Evolutionary conservation across 1,139 yeast genomes (phyloP).

Genomic region (Blastobotrys illinoisensis): DNA sequence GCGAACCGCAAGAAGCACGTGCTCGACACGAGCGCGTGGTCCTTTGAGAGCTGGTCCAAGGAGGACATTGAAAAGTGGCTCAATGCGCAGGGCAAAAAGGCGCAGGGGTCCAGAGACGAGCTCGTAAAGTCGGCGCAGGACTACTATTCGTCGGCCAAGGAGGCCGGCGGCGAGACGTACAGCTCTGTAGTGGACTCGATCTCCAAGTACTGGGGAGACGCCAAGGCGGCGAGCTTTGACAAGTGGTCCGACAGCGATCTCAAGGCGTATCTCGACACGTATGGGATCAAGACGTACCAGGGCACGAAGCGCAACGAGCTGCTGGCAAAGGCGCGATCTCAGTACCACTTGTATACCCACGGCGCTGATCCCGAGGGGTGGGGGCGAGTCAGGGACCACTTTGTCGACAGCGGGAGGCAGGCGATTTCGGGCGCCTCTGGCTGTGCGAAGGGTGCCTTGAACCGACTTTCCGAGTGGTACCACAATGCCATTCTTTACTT

Average conservation of each 20-base stretch:
- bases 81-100: conserved; percentile 32
- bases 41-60: conserved; percentile 44
- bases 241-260: conserved; percentile 54
- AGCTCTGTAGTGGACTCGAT: conserved; percentile 19
- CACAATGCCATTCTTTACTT: not conserved
- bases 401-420: conserved; percentile 5
- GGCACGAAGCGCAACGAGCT: conserved; percentile 43
- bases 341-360: conserved; percentile 13
- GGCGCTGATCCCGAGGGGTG: conserved; percentile 15
- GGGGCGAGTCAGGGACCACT: conserved; percentile 9
- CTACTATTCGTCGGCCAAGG: conserved; percentile 26
- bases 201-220: conserved; percentile 23
- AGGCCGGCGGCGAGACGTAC: conserved; percentile 24
- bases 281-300: conserved; percentile 42
- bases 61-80: conserved; percentile 41
- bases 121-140: conserved; percentile 35
- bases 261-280: conserved; percentile 46
- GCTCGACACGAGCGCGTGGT: conserved; percentile 32
- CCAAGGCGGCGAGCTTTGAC: conserved; percentile 39
- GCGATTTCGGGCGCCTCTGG: not conserved
- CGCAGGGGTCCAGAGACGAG: conserved; percentile 37
- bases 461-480: not conserved
- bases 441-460: not conserved
- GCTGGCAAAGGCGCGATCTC: conserved; percentile 37
- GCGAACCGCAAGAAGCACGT: conserved; percentile 41